These are phyloP conservation scores for Debaryomyces hansenii DNA, from an alignment of 805 yeast genomes.

Conservation along the genomic window DNA sequence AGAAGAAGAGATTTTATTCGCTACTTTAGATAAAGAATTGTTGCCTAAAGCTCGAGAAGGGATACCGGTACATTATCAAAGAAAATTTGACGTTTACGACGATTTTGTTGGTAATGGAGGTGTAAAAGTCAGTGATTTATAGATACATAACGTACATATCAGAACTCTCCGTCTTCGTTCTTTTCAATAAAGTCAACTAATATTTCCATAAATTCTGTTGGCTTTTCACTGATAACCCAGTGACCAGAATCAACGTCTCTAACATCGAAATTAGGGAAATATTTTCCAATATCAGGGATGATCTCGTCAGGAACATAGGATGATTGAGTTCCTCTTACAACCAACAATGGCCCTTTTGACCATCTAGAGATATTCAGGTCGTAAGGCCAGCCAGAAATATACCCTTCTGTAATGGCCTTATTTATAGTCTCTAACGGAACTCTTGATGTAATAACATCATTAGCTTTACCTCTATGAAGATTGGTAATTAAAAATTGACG, in stretches of 20 bases:
- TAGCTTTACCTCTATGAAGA: slow-evolving; percentile 45
- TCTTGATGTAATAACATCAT: slow-evolving; percentile 47
- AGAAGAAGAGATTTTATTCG: slow-evolving; percentile 43
- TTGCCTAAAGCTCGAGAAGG: slow-evolving; percentile 41
- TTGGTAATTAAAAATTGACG: slow-evolving; percentile 81
- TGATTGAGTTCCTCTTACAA: slow-evolving; percentile 77
- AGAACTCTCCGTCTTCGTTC: slow-evolving; percentile 31
- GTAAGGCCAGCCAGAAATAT: slow-evolving; percentile 77
- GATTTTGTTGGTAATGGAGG: slow-evolving; percentile 32
- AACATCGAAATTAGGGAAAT: slow-evolving; percentile 76
- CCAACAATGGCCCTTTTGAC: slow-evolving; percentile 66
- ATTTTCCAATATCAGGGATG: slow-evolving; percentile 67
- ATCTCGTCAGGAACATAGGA: slow-evolving; percentile 81
- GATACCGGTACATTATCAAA: slow-evolving; percentile 44
- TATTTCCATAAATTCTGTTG: slow-evolving; percentile 65
- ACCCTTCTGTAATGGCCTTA: slow-evolving; percentile 60
- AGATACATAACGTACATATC: slow-evolving; percentile 4
- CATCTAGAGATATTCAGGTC: slow-evolving; percentile 53
- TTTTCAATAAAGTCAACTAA: slow-evolving; percentile 63
- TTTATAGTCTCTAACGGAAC: slow-evolving; percentile 75
- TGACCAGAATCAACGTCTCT: slow-evolving; percentile 84
- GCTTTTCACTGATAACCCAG: slow-evolving; percentile 89
- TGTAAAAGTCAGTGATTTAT: slow-evolving; percentile 27
- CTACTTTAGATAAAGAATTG: slow-evolving; percentile 39
- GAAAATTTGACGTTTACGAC: slow-evolving; percentile 43